Evolutionary conservation across 345 rosid genomes (phyloP).

Genomic region (Laguncularia racemosa): DNA sequence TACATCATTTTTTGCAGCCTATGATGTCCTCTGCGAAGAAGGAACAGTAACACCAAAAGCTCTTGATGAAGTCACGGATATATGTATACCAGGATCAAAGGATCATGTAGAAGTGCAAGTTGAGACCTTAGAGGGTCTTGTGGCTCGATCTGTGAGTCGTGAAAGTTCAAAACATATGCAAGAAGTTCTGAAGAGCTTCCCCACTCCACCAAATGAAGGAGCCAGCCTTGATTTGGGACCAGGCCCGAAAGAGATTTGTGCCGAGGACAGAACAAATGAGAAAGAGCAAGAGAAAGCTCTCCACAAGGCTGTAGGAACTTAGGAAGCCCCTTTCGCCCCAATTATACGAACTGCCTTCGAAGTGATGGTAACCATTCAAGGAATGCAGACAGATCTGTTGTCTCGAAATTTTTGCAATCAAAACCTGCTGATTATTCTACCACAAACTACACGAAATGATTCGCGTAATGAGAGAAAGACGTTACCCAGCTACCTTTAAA

Average conservation of each 20-base stretch:
- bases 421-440: conserved; percentile 79
- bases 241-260: conserved; percentile 78
- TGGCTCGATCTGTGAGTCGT: conserved; percentile 82
- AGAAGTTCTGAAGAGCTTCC: conserved; percentile 60
- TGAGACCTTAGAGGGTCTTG: conserved; percentile 97
- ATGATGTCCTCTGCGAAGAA: conserved; percentile 91
- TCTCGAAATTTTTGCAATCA: conserved; percentile 76
- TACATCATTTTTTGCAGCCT: conserved; percentile 69
- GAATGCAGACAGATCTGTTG: conserved; percentile 76
- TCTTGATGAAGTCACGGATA: conserved; percentile 87
- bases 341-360: conserved; percentile 71
- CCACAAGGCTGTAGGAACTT: conserved; percentile 62
- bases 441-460: conserved; percentile 81
- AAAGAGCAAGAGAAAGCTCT: conserved; percentile 93
- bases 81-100: conserved; percentile 82
- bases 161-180: conserved; percentile 74
- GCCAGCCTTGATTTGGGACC: conserved; percentile 75
- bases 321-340: conserved; percentile 72
- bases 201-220: conserved; percentile 56
- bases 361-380: conserved; percentile 44
- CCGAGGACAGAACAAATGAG: conserved; percentile 82
- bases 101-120: conserved; percentile 84
- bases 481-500: too few relatives aligned
- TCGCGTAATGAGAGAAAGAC: too few relatives aligned
- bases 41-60: conserved; percentile 80